Percentiles rank a stretch among this genome's conserved stretches.
Evolutionary conservation across 2,329 filamentous ascomycete species (phyloP).

Genomic region (Ascochyta clinopodiicola): DNA sequence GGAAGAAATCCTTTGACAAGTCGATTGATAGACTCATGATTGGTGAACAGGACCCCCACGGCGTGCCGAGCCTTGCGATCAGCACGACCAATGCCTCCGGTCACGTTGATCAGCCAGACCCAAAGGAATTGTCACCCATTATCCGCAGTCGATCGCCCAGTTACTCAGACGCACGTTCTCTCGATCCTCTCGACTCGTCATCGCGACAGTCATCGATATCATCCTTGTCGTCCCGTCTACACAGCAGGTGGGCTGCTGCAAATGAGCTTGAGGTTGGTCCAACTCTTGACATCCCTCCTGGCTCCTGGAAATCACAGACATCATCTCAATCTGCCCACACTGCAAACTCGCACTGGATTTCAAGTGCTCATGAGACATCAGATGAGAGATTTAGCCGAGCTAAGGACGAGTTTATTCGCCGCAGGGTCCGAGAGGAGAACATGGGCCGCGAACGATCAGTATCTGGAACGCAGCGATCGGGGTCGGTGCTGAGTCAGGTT

Average conservation of each 20-base stretch:
- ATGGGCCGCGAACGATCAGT: conserved; percentile 34
- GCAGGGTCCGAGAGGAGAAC: conserved; percentile 42
- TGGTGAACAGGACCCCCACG: conserved; percentile 67
- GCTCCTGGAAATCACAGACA: conserved; percentile 12
- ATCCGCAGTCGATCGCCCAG: conserved; percentile 52
- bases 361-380: conserved; percentile 30
- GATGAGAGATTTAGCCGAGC: conserved; percentile 47
- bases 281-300: conserved; percentile 24
- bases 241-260: conserved; percentile 29
- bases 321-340: conserved; percentile 15
- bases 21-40: conserved; percentile 70
- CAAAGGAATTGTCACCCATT: conserved; percentile 50
- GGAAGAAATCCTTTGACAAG: conserved; percentile 69
- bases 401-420: conserved; percentile 48
- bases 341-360: conserved; percentile 15
- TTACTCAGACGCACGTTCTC: conserved; percentile 47
- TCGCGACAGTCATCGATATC: conserved; percentile 51
- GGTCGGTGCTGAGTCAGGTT: conserved; percentile 40
- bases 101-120: conserved; percentile 59
- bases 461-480: conserved; percentile 32
- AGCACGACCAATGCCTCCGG: conserved; percentile 69
- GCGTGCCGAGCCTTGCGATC: conserved; percentile 67
- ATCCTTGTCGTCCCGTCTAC: conserved; percentile 45
- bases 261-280: conserved; percentile 36
- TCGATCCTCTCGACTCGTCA: conserved; percentile 30